Base-by-base conservation (phyloP, 2,329 filamentous ascomycete species). In the Botrytis pseudocinerea region DNA sequence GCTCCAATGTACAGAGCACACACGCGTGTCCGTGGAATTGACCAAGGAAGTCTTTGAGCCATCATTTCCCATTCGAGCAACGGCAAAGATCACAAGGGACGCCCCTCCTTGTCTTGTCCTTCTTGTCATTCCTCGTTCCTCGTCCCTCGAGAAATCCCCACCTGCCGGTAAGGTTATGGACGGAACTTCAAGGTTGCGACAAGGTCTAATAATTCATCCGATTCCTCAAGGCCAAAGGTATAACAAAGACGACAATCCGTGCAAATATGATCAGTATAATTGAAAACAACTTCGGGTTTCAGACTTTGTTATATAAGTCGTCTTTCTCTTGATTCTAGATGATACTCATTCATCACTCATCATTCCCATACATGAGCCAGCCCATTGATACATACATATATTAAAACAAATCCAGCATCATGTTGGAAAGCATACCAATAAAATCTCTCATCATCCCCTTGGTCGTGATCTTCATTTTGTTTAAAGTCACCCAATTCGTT, bases 371-470 rank as follows among this genome's bases (percentile, higher is more conserved):
- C 40, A 2, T n/a, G 25, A n/a, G 25, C 25, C 4, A 25, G 4
- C 28, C 20, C n/a, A 68, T 48, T 22, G 2, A 54, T 16, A 68
- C n/a, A 57, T 32, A 54, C 0, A 65, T 35, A 46, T 64, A 28
- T 20, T 22, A 62, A 57, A 18, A n/a, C 6, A 22, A 9, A 12
- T 5, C 40, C 70, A 72, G 32, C 63, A 80, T 38, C 61, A 80
- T 79, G 76, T 74, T 79, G 63, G 76, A 79, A 72, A 70, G 71
- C 14, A 72, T 86, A 44, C 87, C 74, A 82, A 83, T 73, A 80
- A 84, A 73, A 77, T 85, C 78, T 87, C 87, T 73, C 76, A 46
- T 72, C 32, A 22, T 76, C 22, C 62, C 72, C n/a, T 14, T 77
- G 16, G 40, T 76, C 14, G 74, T 57, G 8, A 65, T 77, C 22